Evolutionary conservation across 805 yeast genomes (phyloP), one percentile per base, ranked within the genome.

Genomic region (Diddensiella transvaalensis): DNA sequence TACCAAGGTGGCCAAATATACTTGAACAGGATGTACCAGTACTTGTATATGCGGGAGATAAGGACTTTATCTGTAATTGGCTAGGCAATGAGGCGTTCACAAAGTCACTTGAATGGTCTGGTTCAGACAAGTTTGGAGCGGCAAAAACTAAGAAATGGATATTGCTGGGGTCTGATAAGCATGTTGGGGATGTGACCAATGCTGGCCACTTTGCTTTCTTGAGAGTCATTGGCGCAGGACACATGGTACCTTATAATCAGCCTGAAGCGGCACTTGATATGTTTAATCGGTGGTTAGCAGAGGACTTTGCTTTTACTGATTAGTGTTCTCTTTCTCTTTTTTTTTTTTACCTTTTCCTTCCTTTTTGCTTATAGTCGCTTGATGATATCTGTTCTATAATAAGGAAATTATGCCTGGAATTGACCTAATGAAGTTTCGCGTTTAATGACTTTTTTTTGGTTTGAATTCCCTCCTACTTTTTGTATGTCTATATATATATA

Each of bases 51-150:
- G 95, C 95, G 10, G 97, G 96, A 64, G 96, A 89, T 70, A 85
- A 87, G 68, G 96, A 88, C 68, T 89, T 81, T 68, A 88, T 87
- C 63, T 88, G 96, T 71, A 89, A 89, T 71, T 88, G 96, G 96
- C 76, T 89, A 62, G 96, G 96, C 56, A 87, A 87, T 66, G 77
- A 79, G 62, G 95, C 85, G 6, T 86, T 96, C 95, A 74, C 89
- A 26, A 75, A 85, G 63, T 46, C 54, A 11, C 73, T 87, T 48
- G 83, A 83, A 60, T 84, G 85, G 84, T 64, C 73, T 21, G 76
- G 77, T 30, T 69, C 73, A 40, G 75, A 73, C 22, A 77, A 73
- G 46, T 85, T 80, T 72, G 60, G 13, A 18, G 18, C 23, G 37
- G 17, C 17, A n/a, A 22, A 13, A 15, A 11, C 22, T 33, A 11